These are phyloP conservation scores for Neonectria faginata DNA, from an alignment of 2,329 filamentous ascomycete species.

Conservation along the genomic window DNA sequence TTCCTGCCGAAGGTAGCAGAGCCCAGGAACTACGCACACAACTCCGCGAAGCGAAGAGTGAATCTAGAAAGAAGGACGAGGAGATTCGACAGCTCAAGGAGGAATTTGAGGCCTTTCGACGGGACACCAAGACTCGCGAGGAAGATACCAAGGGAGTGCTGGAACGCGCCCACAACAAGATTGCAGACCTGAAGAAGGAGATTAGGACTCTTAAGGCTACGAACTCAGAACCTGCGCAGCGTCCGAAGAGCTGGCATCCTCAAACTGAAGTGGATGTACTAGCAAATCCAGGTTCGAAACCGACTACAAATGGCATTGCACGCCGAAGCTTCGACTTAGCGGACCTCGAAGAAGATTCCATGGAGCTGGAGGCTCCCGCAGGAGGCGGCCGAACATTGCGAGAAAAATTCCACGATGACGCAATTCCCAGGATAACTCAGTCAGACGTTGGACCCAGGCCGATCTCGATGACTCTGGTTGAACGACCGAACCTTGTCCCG, in stretches of 20 bases:
- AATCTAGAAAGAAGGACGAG: slow-evolving; percentile 60
- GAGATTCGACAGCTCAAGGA: slow-evolving; percentile 61
- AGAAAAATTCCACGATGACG: slow-evolving; percentile 52
- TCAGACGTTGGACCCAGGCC: slow-evolving; percentile 33
- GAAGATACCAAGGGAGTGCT: slow-evolving; percentile 67
- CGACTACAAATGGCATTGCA: slow-evolving; percentile 24
- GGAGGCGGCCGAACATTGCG: slow-evolving; percentile 47
- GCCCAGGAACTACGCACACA: slow-evolving; percentile 56
- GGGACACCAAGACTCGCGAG: slow-evolving; percentile 65
- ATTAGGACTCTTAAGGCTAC: slow-evolving; percentile 58
- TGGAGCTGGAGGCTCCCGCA: slow-evolving; percentile 34
- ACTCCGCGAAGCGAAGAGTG: slow-evolving; percentile 58
- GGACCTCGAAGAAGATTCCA: slow-evolving; percentile 33
- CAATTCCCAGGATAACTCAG: slow-evolving; percentile 28
- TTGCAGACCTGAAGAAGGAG: slow-evolving; percentile 66
- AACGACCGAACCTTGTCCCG: slow-evolving; percentile 48
- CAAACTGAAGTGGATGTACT: slow-evolving; percentile 34
- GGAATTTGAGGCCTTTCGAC: slow-evolving; percentile 66
- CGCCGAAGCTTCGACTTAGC: slow-evolving; percentile 47
- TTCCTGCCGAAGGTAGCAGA: slow-evolving; percentile 40
- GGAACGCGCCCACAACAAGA: slow-evolving; percentile 67
- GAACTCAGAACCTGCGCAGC: slow-evolving; percentile 33
- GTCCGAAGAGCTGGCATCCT: slow-evolving; percentile 49
- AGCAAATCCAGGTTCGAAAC: slow-evolving; percentile 22
- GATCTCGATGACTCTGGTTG: slow-evolving; percentile 32